Evolutionary conservation across 116 monocot genomes (phyloP).

Genomic region (Phalaenopsis hybrid): DNA sequence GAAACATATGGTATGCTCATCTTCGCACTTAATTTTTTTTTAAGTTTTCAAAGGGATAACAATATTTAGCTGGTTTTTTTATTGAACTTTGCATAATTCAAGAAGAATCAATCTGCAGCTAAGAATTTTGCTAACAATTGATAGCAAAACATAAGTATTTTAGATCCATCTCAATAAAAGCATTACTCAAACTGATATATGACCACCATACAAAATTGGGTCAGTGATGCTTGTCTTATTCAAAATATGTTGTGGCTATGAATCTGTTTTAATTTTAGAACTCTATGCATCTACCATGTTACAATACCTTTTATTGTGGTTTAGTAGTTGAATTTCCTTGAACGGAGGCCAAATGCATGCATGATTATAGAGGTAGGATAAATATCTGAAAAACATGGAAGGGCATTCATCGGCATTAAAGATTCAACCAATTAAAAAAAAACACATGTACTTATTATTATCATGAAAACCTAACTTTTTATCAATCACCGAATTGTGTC

Average conservation of each 20-base stretch:
- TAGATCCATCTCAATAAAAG: neutral
- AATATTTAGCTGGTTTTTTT: neutral
- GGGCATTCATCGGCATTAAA: neutral
- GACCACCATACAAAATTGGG: neutral
- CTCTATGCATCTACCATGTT: neutral
- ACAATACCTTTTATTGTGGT: neutral
- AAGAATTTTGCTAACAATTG: no score
- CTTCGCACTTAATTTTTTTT: neutral
- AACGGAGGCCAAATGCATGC: neutral
- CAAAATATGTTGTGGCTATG: neutral
- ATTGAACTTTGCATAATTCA: no score
- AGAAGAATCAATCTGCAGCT: no score
- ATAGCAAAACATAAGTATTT: neutral
- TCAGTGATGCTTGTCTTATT: neutral
- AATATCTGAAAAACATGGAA: neutral
- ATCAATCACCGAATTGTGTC: neutral
- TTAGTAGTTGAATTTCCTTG: neutral
- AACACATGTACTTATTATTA: neutral
- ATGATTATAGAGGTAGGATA: neutral
- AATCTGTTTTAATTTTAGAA: neutral
- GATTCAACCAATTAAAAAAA: neutral
- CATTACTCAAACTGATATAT: neutral
- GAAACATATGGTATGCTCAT: conserved; percentile 69
- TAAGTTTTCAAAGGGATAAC: neutral
- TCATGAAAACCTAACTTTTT: neutral